Base-by-base conservation (phyloP, 345 rosid species). In the Populus pruinosa region DNA sequence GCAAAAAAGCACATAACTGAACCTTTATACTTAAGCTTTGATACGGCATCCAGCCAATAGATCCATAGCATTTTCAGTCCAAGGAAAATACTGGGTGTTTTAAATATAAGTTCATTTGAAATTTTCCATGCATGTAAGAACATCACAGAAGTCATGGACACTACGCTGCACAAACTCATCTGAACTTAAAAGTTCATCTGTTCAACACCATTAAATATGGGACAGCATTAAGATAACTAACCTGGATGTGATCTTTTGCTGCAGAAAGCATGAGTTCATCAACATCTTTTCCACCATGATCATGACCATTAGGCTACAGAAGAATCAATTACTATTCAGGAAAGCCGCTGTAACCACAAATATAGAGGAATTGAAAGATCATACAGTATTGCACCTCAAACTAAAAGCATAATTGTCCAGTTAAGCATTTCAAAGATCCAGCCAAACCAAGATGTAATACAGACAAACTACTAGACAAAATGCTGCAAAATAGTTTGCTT, bases 161-260 rank as follows among this genome's bases (percentile, higher is more conserved):
- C 11, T 1, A 13, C 6, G 10, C 44, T 8, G 36, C 33, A 70
- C 20, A 6, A 50, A 70, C 7, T 41, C 69, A 67, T 29, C 5
- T 65, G 25, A 36, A 73, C 62, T 61, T 64, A 50, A 23, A 38
- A 78, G 59, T 36, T n/a, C 35, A 72, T 47, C 67, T 53, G 47
- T 66, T 47, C 71, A 75, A 33, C 49, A 43, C 50, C 36, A 61
- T 71, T 72, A 77, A 59, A 73, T 43, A 63, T 33, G 36, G 59
- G 33, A 71, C 66, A 71, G 50, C 69, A 72, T 59, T 35, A 59
- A 76, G 23, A 82, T 73, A 23, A 66, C 61, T 63, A 77, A 93
- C 99, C 97, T 93, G 95, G 76, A 95, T 95, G 83, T 93, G 92
- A 86, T 95, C 92, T 82, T 86, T 93, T 14, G 91, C 88, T 68